Percentiles rank a stretch among this genome's conserved stretches.
These are phyloP conservation scores for Aspergillus carbonarius DNA, from an alignment of 2,329 filamentous ascomycete species.

Conservation along the genomic window DNA sequence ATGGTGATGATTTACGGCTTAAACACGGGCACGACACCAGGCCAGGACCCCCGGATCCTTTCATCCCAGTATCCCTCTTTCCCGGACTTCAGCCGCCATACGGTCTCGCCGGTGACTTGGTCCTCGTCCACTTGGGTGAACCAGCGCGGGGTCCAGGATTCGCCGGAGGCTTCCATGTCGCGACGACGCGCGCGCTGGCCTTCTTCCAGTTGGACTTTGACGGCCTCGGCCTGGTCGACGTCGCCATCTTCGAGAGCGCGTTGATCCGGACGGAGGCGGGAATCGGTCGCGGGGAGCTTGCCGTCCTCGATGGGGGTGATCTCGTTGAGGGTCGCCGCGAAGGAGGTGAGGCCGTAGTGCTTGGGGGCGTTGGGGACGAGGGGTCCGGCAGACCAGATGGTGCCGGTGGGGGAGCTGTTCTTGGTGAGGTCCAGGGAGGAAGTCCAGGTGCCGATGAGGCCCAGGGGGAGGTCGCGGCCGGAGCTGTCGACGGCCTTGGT, in stretches of 20 bases:
- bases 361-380: slow-evolving; percentile 76
- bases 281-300: slow-evolving; percentile 77
- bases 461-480: slow-evolving; percentile 64
- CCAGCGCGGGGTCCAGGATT: slow-evolving; percentile 75
- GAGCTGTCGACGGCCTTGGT: slow-evolving; percentile 70
- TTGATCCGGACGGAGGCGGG: slow-evolving; percentile 82
- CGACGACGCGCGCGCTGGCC: slow-evolving; percentile 72
- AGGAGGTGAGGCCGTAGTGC: slow-evolving; percentile 84
- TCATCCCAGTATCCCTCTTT: slow-evolving; percentile 95
- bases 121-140: slow-evolving; percentile 66
- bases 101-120: slow-evolving; percentile 41
- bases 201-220: slow-evolving; percentile 84
- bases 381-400: slow-evolving; percentile 74
- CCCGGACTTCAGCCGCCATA: slow-evolving; percentile 70
- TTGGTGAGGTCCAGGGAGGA: slow-evolving; percentile 65
- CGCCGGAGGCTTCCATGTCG: slow-evolving; percentile 71
- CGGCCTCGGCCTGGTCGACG: slow-evolving; percentile 76
- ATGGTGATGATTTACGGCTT: neutral
- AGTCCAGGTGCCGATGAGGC: slow-evolving; percentile 84
- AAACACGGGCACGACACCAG: slow-evolving; percentile 57
- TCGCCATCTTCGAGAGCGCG: slow-evolving; percentile 77
- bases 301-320: slow-evolving; percentile 75
- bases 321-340: slow-evolving; percentile 85
- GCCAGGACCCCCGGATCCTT: slow-evolving; percentile 68
- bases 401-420: slow-evolving; percentile 60